Conservation (phyloP, 2,329 filamentous ascomycete species). For the Neonectria magnoliae region DNA sequence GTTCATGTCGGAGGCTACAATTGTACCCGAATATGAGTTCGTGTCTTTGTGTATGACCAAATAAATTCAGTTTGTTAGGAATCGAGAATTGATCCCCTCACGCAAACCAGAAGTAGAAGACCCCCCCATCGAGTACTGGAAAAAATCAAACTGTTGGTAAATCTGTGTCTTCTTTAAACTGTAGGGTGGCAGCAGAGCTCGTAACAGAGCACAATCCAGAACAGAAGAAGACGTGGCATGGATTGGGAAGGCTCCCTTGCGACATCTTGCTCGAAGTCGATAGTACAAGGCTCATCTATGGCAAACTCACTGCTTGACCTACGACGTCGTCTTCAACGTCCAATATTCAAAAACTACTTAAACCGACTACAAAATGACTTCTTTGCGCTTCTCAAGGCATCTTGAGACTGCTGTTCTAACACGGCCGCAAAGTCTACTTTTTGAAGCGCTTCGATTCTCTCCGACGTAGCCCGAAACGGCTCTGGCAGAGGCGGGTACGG, state of each 20-base stretch:
- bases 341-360: neutral
- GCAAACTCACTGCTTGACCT: no score
- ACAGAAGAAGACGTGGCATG: no score
- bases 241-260: no score
- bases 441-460: conserved; percentile 10
- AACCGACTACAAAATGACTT: conserved; percentile 8
- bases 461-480: conserved; percentile 5
- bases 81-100: neutral
- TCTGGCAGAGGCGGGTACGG: conserved; percentile 12
- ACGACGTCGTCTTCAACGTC: neutral
- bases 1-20: neutral
- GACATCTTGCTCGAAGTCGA: no score
- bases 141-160: no score
- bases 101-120: no score
- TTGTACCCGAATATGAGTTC: neutral
- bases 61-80: neutral
- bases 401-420: neutral
- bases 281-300: no score
- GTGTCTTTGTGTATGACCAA: neutral
- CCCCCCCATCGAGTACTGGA: no score
- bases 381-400: conserved; percentile 3
- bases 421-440: neutral
- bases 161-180: no score
- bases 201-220: no score
- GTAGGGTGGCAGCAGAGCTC: no score